Evolutionary conservation across 106 monocot species (phyloP), one percentile per base, ranked within the genome.

Genomic region (Allium fistulosum): DNA sequence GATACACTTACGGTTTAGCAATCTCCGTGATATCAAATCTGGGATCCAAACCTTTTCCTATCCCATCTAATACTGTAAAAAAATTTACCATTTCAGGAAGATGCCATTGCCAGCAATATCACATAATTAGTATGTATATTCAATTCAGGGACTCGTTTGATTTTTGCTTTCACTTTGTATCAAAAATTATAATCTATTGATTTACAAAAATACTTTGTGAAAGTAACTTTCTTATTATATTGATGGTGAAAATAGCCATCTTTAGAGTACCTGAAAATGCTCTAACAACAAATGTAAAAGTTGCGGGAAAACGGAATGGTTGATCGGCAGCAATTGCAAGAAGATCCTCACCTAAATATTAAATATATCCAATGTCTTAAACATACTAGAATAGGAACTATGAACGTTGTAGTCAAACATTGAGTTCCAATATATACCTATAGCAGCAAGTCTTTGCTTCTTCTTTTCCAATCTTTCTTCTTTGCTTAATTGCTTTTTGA

Each of bases 11-110:
- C 99, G 99, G 99, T 78, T 93, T 99, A 11, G 99, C 99, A 77
- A 99, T 99, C 75, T 99, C 99, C 69, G 99, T 99, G 37, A 99
- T 99, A 75, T 99, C 99, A 76, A 99, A 99, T 82, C 92, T 84
- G 18, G 99, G 99, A 72, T 99, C 93, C 62, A 99, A 85, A 11
- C 99, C 99, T 61, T 99, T 99, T 7, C 99, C 99, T 67, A 99
- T 99, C 51, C 99, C 99, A 81, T 99, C 99, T 74, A 99, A 74
- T 14, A 99, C 99, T 99, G 90, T 81, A 79, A 11, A 74, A 46
- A 18, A 1, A 66, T 0, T 52, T 18, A 51, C 11, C 9, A 22
- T 66, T 51, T 66, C 51, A 66, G 17, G 27, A 51, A 52, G 51
- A 52, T 22, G 18, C 51, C 26, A 6, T 27, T 22, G 18, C 51